Evolutionary conservation across 2,329 filamentous ascomycete species (phyloP), one percentile per base, ranked within the genome.

Genomic region (Rutstroemia sp.): DNA sequence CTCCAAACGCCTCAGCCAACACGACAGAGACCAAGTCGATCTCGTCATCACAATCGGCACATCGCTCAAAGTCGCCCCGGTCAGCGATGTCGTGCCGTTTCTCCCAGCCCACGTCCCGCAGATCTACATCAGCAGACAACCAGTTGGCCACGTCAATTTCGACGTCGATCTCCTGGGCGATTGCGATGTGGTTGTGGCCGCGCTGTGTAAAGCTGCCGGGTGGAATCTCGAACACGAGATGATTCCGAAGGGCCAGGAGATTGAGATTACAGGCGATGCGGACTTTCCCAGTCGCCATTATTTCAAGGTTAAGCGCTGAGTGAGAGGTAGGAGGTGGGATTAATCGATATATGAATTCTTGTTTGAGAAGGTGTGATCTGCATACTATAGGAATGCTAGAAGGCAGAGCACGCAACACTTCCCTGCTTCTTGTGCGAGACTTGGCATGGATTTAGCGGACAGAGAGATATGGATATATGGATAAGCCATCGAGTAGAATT

Each of bases 141-240:
- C 90, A 3, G 89, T 96, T 55, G 79, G 78, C 38, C 92, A 97
- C 71, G 88, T 95, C 69, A 90, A 95, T 69, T 97, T 99, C 65
- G 94, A 99, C 71, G 90, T 99, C 63, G 92, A 96, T 69, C 79
- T 99, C 55, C 78, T 97, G n/a, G 94, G 94, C 38, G 90, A 96
- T 69, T 96, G 92, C 72, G 94, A 99, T 68, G 81, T 91, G 42
- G 85, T 97, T 8, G 88, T 97, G 14, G 81, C 87, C 0, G 92
- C 97, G 74, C 79, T 99, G 52, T 92, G 89, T 68, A 81, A 85
- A 46, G 82, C 89, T 12, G 84, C 89, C 1, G 87, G 86, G 3
- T 97, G 94, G 94, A 76, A 83, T 6, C 72, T 96, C 53, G 69
- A 81, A 46, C 91, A 96, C 67, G 85, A 89, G 62, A 96, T 95